Evolutionary conservation across 2,329 filamentous ascomycete species (phyloP), one percentile per base, ranked within the genome.

Genomic region (Alternaria triticina): DNA sequence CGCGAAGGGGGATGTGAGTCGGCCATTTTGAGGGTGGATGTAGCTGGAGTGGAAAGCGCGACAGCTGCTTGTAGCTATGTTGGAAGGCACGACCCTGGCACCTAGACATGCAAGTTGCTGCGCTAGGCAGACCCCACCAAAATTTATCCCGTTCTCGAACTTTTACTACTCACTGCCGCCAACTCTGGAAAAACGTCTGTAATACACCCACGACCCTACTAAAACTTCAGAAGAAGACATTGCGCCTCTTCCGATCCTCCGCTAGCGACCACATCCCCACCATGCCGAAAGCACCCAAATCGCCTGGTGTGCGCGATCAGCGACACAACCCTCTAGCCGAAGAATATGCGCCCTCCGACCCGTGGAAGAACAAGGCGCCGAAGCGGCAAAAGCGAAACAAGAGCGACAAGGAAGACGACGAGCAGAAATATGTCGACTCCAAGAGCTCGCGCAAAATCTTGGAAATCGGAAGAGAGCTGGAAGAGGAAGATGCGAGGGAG

Each of bases 251-350:
- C 30, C 12, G 25, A 6, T 9, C 5, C 49, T 22, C 4, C 2
- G 8, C n/a, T 17, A 3, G 40, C 47, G 30, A 44, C 12, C 52
- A 27, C n/a, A 52, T 5, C 12, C 17, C 23, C 62, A 61, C 27
- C 45, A 97, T 97, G 94, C 93, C 94, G 40, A 97, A 97, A 84
- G 89, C 90, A 61, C 85, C 88, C 17, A 86, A 82, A 66, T 80
- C 84, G 69, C 83, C 81, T 70, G 85, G 84, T 61, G 82, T 79
- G 70, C 88, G 86, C 77, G 85, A 85, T 70, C 89, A 90, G 75
- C 89, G 92, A 69, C 95, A 97, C 82, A 96, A 96, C 72, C 94
- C 95, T 44, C 90, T 99, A 64, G 91, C 95, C 73, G 92, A 97
- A 76, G 96, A 98, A 86, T 98, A 77, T 82, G 90, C 71, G 85